Conservation (phyloP, 2,329 filamentous ascomycete genomes). For the Neofusicoccum ribis region DNA sequence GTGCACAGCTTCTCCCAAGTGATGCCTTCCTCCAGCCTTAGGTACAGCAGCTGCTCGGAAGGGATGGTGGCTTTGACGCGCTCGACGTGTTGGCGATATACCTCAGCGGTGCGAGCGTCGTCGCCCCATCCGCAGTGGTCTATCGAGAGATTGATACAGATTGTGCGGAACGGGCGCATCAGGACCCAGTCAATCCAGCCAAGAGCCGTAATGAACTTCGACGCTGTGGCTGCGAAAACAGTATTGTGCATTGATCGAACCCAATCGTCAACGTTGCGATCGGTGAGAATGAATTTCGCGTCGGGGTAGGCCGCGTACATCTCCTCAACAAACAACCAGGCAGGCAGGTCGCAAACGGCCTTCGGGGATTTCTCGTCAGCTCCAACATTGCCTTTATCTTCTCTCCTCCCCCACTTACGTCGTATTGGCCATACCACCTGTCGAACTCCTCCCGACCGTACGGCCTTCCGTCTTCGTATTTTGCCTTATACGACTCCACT, state of each 20-base stretch:
- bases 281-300: slow-evolving; percentile 27
- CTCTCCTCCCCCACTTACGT: neutral
- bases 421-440: slow-evolving; percentile 33
- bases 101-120: neutral
- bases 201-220: neutral
- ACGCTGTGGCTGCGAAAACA: neutral
- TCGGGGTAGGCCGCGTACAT: slow-evolving; percentile 24
- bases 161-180: neutral
- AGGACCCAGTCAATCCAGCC: neutral
- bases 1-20: slow-evolving; percentile 33
- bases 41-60: slow-evolving; percentile 30
- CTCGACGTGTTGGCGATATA: slow-evolving; percentile 22
- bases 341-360: slow-evolving; percentile 23
- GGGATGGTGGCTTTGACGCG: slow-evolving; percentile 25
- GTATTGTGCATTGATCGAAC: slow-evolving; percentile 18
- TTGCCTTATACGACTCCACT: slow-evolving; percentile 37
- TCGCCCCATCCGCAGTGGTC: neutral
- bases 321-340: slow-evolving; percentile 23
- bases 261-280: slow-evolving; percentile 15
- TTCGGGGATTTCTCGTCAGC: neutral
- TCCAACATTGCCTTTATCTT: neutral
- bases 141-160: neutral
- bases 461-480: slow-evolving; percentile 30
- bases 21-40: slow-evolving; percentile 24
- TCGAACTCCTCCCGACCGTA: slow-evolving; percentile 37